Percentiles rank a stretch among this genome's conserved stretches.
These are phyloP conservation scores for Boletus reticulatus DNA, from an alignment of 768 basidiomycete species.

Conservation along the genomic window DNA sequence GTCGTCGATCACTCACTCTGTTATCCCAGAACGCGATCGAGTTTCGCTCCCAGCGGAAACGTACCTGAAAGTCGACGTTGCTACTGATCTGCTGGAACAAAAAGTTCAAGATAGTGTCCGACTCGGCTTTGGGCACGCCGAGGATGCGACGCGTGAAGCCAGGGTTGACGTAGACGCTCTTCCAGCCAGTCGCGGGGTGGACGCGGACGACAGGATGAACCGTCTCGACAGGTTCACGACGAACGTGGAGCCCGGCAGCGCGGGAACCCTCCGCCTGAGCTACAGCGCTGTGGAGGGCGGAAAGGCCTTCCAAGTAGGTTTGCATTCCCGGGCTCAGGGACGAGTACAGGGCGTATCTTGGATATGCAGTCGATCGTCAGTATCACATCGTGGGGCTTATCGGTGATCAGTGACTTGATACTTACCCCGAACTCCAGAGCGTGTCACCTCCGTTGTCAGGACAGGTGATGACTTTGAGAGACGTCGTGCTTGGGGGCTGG, in stretches of 20 bases:
- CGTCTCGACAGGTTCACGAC: conserved; percentile 65
- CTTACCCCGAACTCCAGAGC: conserved; percentile 76
- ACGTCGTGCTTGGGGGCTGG: conserved; percentile 79
- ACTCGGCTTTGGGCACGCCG: conserved; percentile 78
- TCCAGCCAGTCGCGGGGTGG: conserved; percentile 83
- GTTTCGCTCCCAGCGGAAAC: conserved; percentile 74
- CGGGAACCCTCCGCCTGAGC: conserved; percentile 76
- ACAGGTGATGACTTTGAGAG: conserved; percentile 67
- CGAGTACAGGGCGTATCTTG: conserved; percentile 84
- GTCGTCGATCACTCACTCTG: conserved; percentile 43
- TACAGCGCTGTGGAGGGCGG: conserved; percentile 73
- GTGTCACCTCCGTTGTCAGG: conserved; percentile 79
- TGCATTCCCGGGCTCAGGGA: conserved; percentile 74
- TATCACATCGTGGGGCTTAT: background rate
- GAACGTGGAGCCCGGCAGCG: conserved; percentile 66
- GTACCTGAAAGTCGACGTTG: conserved; percentile 72
- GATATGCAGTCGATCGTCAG: conserved; percentile 4
- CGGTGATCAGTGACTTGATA: background rate
- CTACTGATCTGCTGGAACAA: conserved; percentile 69
- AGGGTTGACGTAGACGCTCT: conserved; percentile 80
- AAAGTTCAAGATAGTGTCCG: conserved; percentile 68
- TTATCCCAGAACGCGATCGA: conserved; percentile 89
- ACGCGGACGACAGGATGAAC: conserved; percentile 82
- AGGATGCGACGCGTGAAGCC: conserved; percentile 80
- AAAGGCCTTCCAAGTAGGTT: conserved; percentile 70